These are phyloP conservation scores for Cornus florida DNA, from an alignment of 148 eudicot genomes.

Conservation along the genomic window DNA sequence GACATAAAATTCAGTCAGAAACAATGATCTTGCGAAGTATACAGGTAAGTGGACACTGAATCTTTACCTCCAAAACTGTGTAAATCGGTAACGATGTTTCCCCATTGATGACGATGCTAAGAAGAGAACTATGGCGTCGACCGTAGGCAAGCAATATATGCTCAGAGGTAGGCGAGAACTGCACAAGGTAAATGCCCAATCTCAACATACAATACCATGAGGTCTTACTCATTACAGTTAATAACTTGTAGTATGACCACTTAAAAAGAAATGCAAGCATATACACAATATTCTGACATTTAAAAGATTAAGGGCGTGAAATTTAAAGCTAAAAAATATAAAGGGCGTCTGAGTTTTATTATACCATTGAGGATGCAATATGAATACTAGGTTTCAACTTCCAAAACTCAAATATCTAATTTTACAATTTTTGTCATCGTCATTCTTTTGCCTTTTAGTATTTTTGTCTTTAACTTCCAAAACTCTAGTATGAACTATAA, in stretches of 20 bases:
- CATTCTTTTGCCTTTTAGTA: too few species aligned
- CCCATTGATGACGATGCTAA: conserved; percentile 29
- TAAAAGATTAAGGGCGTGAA: not conserved
- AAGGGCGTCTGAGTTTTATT: too few species aligned
- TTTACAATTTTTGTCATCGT: too few species aligned
- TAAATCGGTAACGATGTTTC: conserved; percentile 30
- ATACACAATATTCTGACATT: not conserved
- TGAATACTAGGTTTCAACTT: not conserved
- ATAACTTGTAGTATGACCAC: not conserved
- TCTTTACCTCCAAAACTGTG: conserved; percentile 32
- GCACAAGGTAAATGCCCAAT: conserved; percentile 11
- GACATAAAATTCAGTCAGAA: not conserved
- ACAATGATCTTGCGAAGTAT: not conserved
- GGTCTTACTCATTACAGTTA: not conserved
- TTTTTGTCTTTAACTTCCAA: not conserved
- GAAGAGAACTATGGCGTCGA: conserved; percentile 34
- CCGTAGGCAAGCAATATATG: conserved; percentile 35
- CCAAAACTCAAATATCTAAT: too few species aligned
- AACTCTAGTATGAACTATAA: too few species aligned
- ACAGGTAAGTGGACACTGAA: not conserved
- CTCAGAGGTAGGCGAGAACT: conserved; percentile 36
- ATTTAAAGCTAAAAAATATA: not conserved
- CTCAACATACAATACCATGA: not conserved
- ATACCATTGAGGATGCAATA: too few species aligned
- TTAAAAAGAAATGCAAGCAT: not conserved